A percentile compares a stretch with the other conserved stretches of the same genome.
These are phyloP conservation scores for Arachnopeziza araneosa DNA, from an alignment of 2,329 filamentous ascomycete species.

Conservation along the genomic window DNA sequence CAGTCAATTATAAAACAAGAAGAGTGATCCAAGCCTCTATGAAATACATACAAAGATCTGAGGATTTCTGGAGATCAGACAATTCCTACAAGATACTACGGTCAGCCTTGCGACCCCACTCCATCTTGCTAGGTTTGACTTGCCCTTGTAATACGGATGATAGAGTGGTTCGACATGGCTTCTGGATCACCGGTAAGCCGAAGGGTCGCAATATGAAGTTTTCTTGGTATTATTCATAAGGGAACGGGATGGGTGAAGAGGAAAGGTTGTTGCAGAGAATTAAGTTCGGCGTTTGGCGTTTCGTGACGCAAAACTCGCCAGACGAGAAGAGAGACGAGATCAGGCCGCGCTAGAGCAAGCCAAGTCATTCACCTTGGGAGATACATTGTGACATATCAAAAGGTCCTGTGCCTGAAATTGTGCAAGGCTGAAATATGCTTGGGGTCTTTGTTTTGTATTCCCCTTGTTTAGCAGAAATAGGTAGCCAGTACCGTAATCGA, in stretches of 20 bases:
- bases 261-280: background rate
- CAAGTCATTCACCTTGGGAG: too few species aligned
- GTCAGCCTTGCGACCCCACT: conserved; percentile 34
- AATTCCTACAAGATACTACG: conserved; percentile 57
- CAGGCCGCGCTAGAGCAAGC: too few species aligned
- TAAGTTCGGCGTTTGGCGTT: background rate
- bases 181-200: background rate
- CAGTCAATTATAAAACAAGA: background rate
- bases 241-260: background rate
- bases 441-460: too few species aligned
- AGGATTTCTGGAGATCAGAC: conserved; percentile 73
- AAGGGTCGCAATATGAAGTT: background rate
- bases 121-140: conserved; percentile 25
- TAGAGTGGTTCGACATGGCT: conserved; percentile 74
- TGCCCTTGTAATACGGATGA: conserved; percentile 82
- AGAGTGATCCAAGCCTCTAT: background rate
- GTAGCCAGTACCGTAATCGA: too few species aligned
- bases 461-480: too few species aligned
- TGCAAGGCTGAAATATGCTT: too few species aligned
- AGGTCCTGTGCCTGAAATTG: too few species aligned
- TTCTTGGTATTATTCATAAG: background rate
- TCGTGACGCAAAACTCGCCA: background rate
- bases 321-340: too few species aligned
- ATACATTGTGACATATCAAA: too few species aligned
- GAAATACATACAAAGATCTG: conserved; percentile 67